phyloP scores from a whole-genome alignment of 306 rosid genomes.

The Begonia masoniana region DNA sequence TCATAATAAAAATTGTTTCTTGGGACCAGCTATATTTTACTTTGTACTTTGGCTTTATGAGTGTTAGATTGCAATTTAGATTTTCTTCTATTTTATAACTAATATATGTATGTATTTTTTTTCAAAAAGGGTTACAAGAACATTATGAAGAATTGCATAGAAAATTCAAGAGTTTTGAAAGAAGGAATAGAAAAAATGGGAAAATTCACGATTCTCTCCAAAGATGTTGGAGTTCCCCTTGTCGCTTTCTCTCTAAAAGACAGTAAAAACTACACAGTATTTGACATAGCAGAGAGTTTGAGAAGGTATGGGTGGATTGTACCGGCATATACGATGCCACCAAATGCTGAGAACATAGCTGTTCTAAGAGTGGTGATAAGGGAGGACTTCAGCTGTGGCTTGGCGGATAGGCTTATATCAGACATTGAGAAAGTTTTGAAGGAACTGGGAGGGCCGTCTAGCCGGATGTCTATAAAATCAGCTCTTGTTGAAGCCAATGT shows the following conservation, averaged over 20 bases:
- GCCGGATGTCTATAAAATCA: conserved; percentile 9
- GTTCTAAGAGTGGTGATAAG: conserved; percentile 78
- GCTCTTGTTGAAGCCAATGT: conserved; percentile 32
- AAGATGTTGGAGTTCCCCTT: conserved; percentile 70
- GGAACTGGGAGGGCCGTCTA: conserved; percentile 39
- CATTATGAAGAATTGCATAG: conserved; percentile 70
- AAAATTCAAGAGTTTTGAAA: conserved; percentile 32
- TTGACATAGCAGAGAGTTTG: conserved; percentile 53
- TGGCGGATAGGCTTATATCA: conserved; percentile 59
- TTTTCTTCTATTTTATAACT: conserved; percentile 2
- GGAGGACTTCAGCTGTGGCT: conserved; percentile 72
- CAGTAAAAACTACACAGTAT: conserved; percentile 60
- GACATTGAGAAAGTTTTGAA: conserved; percentile 53
- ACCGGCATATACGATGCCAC: conserved; percentile 89
- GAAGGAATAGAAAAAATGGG: conserved; percentile 56
- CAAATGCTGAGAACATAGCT: conserved; percentile 45
- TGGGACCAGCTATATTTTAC: neutral
- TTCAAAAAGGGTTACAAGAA: conserved; percentile 54
- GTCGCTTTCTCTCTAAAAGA: conserved; percentile 74
- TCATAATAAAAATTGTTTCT: neutral
- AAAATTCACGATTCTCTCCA: conserved; percentile 51
- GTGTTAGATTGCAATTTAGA: neutral
- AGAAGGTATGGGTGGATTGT: conserved; percentile 74
- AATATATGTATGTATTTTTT: neutral
- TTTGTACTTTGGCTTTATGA: too few relatives aligned